Conservation (phyloP, 1,284 basidiomycete species). For the Sanghuangporus baumii region DNA sequence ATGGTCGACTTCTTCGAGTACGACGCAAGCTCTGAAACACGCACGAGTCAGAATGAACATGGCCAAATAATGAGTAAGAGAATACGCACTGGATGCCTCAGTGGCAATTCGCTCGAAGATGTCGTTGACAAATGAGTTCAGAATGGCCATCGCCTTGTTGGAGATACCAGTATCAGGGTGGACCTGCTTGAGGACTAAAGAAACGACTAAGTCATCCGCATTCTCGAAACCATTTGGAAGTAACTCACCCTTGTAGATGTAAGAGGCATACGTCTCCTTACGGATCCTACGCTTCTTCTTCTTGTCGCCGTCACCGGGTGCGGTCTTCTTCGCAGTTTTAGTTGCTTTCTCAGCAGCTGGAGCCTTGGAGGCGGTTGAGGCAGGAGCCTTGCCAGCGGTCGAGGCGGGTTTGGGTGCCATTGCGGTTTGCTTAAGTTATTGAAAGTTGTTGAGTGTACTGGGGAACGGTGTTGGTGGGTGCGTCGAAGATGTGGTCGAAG, state of each 20-base stretch:
- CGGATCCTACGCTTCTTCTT: slow-evolving; percentile 86
- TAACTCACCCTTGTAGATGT: slow-evolving; percentile 84
- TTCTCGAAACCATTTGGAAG: slow-evolving; percentile 16
- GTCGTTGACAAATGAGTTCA: slow-evolving; percentile 91
- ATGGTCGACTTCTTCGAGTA: slow-evolving; percentile 96
- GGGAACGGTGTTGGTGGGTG: background rate
- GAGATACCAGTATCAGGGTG: slow-evolving; percentile 97
- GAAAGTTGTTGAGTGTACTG: slow-evolving; percentile 17
- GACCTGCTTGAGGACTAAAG: slow-evolving; percentile 78
- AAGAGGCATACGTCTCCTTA: slow-evolving; percentile 91
- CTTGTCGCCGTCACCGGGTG: slow-evolving; percentile 64
- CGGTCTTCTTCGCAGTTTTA: slow-evolving; percentile 72
- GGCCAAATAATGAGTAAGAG: background rate
- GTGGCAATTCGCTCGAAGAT: slow-evolving; percentile 92
- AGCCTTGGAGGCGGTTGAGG: slow-evolving; percentile 73
- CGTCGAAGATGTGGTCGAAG: slow-evolving; percentile 4
- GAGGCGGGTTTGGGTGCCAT: slow-evolving; percentile 82
- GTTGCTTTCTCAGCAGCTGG: slow-evolving; percentile 62
- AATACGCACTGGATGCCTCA: slow-evolving; percentile 73
- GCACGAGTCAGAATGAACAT: slow-evolving; percentile 8
- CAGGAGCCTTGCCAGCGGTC: slow-evolving; percentile 79
- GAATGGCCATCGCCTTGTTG: slow-evolving; percentile 94
- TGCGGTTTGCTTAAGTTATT: slow-evolving; percentile 24
- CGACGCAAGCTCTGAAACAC: slow-evolving; percentile 67
- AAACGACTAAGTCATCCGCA: slow-evolving; percentile 5